These are phyloP conservation scores for Apium graveolens DNA, from an alignment of 129 eudicot genomes.

Conservation along the genomic window DNA sequence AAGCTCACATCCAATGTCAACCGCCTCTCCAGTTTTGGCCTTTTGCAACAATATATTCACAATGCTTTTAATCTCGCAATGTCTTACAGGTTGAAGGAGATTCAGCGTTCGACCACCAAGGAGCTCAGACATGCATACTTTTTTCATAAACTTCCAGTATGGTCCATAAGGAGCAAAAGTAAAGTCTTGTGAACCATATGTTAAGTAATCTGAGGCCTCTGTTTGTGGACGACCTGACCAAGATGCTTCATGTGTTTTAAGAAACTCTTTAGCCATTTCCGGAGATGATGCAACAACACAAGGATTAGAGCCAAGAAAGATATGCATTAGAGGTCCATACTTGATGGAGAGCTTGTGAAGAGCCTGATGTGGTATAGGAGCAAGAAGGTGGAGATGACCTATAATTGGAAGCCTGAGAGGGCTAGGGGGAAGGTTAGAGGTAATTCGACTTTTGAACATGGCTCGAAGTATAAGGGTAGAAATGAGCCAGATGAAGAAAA, in stretches of 20 bases:
- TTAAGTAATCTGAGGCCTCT: conserved; percentile 32
- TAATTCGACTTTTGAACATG: conserved; percentile 11
- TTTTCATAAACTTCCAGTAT: conserved; percentile 65
- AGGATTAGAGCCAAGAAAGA: conserved; percentile 46
- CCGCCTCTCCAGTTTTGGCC: conserved; percentile 25
- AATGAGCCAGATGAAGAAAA: conserved; percentile 1
- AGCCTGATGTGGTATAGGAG: conserved; percentile 65
- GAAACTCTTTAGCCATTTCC: conserved; percentile 47
- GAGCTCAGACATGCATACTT: conserved; percentile 52
- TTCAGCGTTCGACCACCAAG: conserved; percentile 42
- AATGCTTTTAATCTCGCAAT: conserved; percentile 29
- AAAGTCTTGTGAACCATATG: conserved; percentile 62
- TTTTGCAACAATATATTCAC: conserved; percentile 18
- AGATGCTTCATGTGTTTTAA: conserved; percentile 47
- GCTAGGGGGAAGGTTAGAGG: conserved; percentile 40
- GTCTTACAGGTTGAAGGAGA: conserved; percentile 36
- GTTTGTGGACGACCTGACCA: conserved; percentile 41
- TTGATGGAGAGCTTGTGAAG: conserved; percentile 36
- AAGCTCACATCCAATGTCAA: conserved; percentile 51
- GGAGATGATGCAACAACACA: conserved; percentile 58
- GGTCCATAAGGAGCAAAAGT: conserved; percentile 61
- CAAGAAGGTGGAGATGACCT: conserved; percentile 59
- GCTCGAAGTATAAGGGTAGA: conserved; percentile 7
- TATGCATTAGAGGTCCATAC: conserved; percentile 41
- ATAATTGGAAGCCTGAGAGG: conserved; percentile 50